Conservation (phyloP, 768 basidiomycete species). For the Hebeloma cylindrosporum region DNA sequence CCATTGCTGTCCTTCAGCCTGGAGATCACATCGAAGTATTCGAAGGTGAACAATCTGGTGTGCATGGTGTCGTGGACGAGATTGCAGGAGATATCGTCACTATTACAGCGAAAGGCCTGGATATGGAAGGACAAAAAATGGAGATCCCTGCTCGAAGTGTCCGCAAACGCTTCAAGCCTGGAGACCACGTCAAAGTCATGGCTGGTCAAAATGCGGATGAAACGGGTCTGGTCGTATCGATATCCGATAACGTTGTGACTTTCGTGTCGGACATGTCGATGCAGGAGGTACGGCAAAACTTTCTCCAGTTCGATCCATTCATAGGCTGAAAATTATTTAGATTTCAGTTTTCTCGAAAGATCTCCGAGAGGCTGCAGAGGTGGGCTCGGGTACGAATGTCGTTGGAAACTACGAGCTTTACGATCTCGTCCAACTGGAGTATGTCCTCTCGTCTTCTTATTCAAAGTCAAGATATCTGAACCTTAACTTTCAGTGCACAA, state of each 20-base stretch:
- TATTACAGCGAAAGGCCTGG: conserved; percentile 75
- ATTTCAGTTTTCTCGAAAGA: conserved; percentile 98
- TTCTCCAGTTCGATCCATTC: not conserved
- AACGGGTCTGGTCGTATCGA: conserved; percentile 92
- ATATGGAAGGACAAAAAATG: conserved; percentile 84
- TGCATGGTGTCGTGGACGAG: conserved; percentile 89
- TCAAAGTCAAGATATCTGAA: conserved; percentile 12
- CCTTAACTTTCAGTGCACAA: conserved; percentile 56
- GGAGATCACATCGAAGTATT: conserved; percentile 98
- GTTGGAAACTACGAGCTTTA: conserved; percentile 95
- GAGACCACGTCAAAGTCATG: conserved; percentile 99
- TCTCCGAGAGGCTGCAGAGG: conserved; percentile 94
- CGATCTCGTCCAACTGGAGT: conserved; percentile 97
- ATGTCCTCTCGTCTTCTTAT: conserved; percentile 31
- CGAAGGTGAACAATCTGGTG: conserved; percentile 93
- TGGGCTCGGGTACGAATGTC: conserved; percentile 86
- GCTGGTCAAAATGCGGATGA: conserved; percentile 92
- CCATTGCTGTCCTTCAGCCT: conserved; percentile 93
- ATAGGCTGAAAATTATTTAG: conserved; percentile 37
- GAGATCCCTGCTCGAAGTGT: conserved; percentile 87
- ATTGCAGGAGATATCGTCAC: conserved; percentile 86
- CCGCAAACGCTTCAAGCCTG: conserved; percentile 92
- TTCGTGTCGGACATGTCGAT: conserved; percentile 97
- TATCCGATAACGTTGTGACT: conserved; percentile 88
- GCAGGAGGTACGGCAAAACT: conserved; percentile 66